phyloP scores from a whole-genome alignment of 352 stramenopile genomes.

The Phytophthora cryptogea region DNA sequence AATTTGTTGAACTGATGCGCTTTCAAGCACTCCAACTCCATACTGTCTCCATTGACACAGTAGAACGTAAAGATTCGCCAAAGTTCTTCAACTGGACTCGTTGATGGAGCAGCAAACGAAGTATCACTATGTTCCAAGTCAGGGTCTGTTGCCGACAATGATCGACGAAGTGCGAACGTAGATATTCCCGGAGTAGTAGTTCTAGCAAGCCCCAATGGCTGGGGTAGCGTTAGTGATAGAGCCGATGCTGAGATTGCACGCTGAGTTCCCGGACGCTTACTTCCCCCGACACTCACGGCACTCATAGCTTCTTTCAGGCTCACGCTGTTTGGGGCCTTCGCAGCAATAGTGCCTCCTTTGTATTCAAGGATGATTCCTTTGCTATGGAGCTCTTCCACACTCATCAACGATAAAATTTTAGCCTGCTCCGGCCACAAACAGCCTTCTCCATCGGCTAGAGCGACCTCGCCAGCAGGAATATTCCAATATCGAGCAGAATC shows the following conservation, averaged over 20 bases:
- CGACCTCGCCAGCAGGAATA: slow-evolving; percentile 45
- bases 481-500: slow-evolving; percentile 79
- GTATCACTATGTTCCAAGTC: slow-evolving; percentile 8
- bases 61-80: slow-evolving; percentile 86
- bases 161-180: slow-evolving; percentile 12
- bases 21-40: slow-evolving; percentile 72
- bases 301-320: slow-evolving; percentile 32
- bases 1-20: slow-evolving; percentile 79
- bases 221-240: slow-evolving; percentile 20
- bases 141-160: slow-evolving; percentile 17
- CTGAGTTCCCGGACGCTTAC: slow-evolving; percentile 14
- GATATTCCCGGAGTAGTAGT: background rate
- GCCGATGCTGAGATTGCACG: slow-evolving; percentile 23
- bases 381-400: slow-evolving; percentile 44
- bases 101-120: background rate
- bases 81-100: slow-evolving; percentile 62
- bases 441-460: slow-evolving; percentile 58
- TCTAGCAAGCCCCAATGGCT: slow-evolving; percentile 5
- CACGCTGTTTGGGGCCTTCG: slow-evolving; percentile 19
- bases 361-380: slow-evolving; percentile 61
- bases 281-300: slow-evolving; percentile 8
- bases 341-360: slow-evolving; percentile 37
- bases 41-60: slow-evolving; percentile 75
- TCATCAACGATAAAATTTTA: slow-evolving; percentile 69
- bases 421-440: slow-evolving; percentile 82